phyloP scores from a whole-genome alignment of 192 early-diverging fungal species.

The Coemansia sp. region DNA sequence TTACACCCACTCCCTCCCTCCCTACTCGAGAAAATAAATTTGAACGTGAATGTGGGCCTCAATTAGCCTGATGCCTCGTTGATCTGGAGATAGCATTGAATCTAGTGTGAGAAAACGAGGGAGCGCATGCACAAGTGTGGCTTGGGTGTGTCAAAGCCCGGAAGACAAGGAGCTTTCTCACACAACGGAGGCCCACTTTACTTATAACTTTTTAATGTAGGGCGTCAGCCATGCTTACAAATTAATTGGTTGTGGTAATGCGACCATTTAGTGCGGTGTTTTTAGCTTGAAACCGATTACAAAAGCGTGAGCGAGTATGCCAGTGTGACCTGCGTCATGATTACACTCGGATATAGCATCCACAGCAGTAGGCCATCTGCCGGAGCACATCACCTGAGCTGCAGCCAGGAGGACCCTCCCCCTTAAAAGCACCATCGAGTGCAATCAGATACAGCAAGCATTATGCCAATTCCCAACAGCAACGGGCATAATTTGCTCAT shows the following conservation, averaged over 20 bases:
- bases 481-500: neutral
- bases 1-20: neutral
- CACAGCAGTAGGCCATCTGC: neutral
- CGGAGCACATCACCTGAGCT: neutral
- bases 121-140: neutral
- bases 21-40: neutral
- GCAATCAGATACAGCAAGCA: neutral
- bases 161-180: neutral
- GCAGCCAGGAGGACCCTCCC: neutral
- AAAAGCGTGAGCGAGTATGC: neutral
- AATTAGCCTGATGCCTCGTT: neutral
- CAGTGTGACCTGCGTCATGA: neutral
- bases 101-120: neutral
- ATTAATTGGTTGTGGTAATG: neutral
- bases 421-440: neutral
- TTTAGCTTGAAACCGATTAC: neutral
- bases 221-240: slow-evolving; percentile 1
- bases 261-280: neutral
- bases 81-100: neutral
- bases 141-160: neutral
- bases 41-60: neutral
- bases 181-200: neutral
- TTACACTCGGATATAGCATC: neutral
- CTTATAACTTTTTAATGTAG: neutral
- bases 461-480: neutral